Conservation (phyloP, 129 eudicot species). For the Pulicaria dysenterica region DNA sequence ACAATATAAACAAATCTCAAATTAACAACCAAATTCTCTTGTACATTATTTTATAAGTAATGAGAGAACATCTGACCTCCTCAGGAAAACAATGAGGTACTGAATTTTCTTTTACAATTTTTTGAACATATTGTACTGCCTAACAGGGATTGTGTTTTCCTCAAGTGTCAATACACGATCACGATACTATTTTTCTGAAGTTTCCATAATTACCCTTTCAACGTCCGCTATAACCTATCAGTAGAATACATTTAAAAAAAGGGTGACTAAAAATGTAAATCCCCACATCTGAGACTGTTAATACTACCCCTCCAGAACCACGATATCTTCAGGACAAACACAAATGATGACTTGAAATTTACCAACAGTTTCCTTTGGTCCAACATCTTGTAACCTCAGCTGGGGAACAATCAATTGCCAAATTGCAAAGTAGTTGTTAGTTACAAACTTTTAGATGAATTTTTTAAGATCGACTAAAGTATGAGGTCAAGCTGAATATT, state of each 20-base stretch:
- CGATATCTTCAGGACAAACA: constrained; percentile 87
- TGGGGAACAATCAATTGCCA: constrained; percentile 29
- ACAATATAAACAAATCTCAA: not conserved
- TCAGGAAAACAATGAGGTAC: constrained; percentile 50
- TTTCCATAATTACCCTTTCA: constrained; percentile 69
- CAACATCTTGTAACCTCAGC: constrained; percentile 44
- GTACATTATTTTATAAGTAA: constrained; percentile 4
- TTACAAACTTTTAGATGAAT: no score
- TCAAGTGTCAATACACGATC: constrained; percentile 70
- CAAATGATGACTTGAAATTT: constrained; percentile 64
- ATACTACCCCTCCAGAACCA: no score
- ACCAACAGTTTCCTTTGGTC: constrained; percentile 49
- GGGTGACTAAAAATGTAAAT: not conserved
- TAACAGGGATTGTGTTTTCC: constrained; percentile 64
- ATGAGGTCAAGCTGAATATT: not conserved
- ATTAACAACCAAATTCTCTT: not conserved
- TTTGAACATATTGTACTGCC: constrained; percentile 74
- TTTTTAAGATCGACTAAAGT: no score
- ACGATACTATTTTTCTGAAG: constrained; percentile 64
- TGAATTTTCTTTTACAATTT: constrained; percentile 55
- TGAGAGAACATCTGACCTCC: constrained; percentile 62
- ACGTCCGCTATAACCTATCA: constrained; percentile 71
- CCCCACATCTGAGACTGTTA: constrained; percentile 2
- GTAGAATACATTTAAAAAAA: constrained; percentile 13
- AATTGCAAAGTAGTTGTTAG: constrained; percentile 1